Base-by-base conservation (phyloP, 306 rosid genomes). In the Quercus glauca region DNA sequence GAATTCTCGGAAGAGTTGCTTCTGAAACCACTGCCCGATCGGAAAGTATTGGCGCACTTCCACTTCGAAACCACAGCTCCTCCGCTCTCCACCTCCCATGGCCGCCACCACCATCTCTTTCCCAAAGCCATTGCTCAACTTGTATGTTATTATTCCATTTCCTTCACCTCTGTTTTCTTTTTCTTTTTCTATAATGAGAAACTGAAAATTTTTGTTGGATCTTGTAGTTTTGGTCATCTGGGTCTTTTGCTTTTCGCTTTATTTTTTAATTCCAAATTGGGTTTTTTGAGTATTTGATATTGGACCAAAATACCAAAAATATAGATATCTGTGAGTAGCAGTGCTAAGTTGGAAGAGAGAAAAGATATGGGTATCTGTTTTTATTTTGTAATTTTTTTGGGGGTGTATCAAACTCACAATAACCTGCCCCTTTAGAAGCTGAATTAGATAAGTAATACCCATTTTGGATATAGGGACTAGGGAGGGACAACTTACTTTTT, bases 61-160 rank as follows among this genome's bases (percentile, higher is more conserved):
- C 90, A 90, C 73, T 93, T 95, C 84, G 87, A 83, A 73, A 90
- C 75, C 81, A 87, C 82, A 79, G 92, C 96, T 78, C 86, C 97
- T 78, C 85, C 94, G 23, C 84, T 73, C 83, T 29, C 86, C 59
- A 82, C 82, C 63, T 84, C 92, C 63, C 79, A 87, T 83, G 92
- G 93, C 21, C 94, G 83, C 82, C 96, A 95, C 77, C 97, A 95
- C 81, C 97, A 89, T n/a, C 87, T 95, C 64, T 95, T 95, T 81
- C 98, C 99, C 53, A 95, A 95, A 89, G 91, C 96, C 56, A 86
- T 95, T 31, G 86, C 99, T 83, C 98, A 95, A 80, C 87, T 95
- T 97, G 97, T 94, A 78, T 13, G 68, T 56, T 56, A 26, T 74
- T 67, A 15, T 25, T 53, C 74, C 76, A 73, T 55, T 69, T 25